phyloP scores from a whole-genome alignment of 2,329 filamentous ascomycete species.

The Trichocomaceae sp. region DNA sequence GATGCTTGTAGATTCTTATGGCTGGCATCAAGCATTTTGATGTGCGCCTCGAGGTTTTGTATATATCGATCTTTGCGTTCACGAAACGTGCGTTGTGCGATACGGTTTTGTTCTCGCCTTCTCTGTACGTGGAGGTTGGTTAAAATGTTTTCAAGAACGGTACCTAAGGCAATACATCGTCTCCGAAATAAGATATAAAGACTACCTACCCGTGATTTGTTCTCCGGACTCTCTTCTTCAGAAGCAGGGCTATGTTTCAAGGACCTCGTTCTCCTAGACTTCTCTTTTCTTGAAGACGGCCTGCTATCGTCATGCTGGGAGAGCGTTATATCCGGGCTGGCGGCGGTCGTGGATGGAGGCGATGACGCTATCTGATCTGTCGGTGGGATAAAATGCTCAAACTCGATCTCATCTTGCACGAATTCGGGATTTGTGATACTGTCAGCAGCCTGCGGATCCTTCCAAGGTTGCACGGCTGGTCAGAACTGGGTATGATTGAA shows the following conservation, averaged over 20 bases:
- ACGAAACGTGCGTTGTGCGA: constrained; percentile 78
- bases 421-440: neutral
- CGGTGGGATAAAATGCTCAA: constrained; percentile 11
- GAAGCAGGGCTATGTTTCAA: constrained; percentile 1
- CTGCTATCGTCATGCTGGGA: neutral
- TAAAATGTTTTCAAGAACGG: neutral
- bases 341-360: neutral
- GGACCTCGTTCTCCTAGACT: constrained; percentile 5
- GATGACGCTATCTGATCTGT: constrained; percentile 1
- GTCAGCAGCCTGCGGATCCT: neutral
- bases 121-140: neutral
- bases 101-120: constrained; percentile 77
- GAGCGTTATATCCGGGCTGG: constrained; percentile 3
- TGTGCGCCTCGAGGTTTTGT: constrained; percentile 61
- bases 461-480: neutral
- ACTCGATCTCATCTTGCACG: constrained; percentile 5
- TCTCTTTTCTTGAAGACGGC: constrained; percentile 10
- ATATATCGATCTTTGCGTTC: constrained; percentile 85
- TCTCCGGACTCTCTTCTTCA: constrained; percentile 9
- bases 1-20: constrained; percentile 10
- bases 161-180: neutral
- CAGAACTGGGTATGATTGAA: neutral
- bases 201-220: constrained; percentile 7
- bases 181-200: neutral
- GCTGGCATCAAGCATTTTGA: constrained; percentile 12